Evolutionary conservation across 192 early-diverging fungal genomes (phyloP).

Genomic region (Backusella sp.): DNA sequence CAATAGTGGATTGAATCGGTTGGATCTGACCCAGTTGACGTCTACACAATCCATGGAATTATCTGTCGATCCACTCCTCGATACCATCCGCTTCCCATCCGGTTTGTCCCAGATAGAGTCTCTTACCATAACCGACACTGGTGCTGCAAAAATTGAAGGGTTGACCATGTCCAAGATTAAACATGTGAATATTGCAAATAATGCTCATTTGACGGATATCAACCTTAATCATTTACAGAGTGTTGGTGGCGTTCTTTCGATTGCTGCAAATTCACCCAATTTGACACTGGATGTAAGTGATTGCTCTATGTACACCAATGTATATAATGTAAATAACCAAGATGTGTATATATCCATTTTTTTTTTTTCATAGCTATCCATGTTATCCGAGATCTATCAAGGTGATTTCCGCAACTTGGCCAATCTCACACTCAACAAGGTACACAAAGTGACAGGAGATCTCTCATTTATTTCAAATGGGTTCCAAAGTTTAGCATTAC

Average conservation of each 20-base stretch:
- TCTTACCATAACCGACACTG: slow-evolving; percentile 30
- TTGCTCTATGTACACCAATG: not conserved
- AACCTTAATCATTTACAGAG: slow-evolving; percentile 8
- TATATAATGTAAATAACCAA: not conserved
- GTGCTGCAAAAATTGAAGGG: slow-evolving; percentile 21
- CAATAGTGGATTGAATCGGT: slow-evolving; percentile 6
- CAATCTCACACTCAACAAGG: slow-evolving; percentile 42
- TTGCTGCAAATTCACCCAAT: slow-evolving; percentile 21
- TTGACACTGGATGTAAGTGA: slow-evolving; percentile 26
- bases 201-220: slow-evolving; percentile 29
- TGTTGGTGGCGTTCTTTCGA: slow-evolving; percentile 2
- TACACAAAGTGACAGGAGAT: slow-evolving; percentile 49
- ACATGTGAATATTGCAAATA: slow-evolving; percentile 23
- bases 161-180: slow-evolving; percentile 3
- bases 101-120: slow-evolving; percentile 29
- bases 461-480: slow-evolving; percentile 59
- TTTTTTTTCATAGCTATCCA: slow-evolving; percentile 15
- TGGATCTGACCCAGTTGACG: slow-evolving; percentile 24
- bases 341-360: not conserved
- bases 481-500: slow-evolving; percentile 48
- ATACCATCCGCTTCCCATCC: slow-evolving; percentile 23
- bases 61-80: slow-evolving; percentile 15
- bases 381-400: slow-evolving; percentile 44
- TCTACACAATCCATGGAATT: slow-evolving; percentile 17
- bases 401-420: slow-evolving; percentile 57